Conservation (phyloP, 148 eudicot species). For the Rhododendron molle region DNA sequence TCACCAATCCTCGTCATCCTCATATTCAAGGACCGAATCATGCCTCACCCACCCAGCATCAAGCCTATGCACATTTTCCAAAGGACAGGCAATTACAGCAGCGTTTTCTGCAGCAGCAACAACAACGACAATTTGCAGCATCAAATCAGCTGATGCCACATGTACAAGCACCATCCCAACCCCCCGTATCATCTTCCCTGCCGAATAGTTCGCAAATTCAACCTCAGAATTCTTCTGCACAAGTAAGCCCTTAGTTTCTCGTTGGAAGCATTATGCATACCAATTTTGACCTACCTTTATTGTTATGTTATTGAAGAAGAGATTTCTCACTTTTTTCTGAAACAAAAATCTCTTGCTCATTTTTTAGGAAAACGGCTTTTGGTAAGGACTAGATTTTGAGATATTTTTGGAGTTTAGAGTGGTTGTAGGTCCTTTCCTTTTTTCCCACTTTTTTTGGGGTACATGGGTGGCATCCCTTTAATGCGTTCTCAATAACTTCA, state of each 20-base stretch:
- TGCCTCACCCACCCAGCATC: conserved; percentile 47
- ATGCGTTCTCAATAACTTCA: too few relatives aligned
- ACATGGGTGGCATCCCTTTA: background rate
- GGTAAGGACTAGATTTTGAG: background rate
- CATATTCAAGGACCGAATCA: conserved; percentile 58
- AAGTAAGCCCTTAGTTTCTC: conserved; percentile 3
- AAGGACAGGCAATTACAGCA: conserved; percentile 71
- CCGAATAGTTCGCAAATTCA: conserved; percentile 55
- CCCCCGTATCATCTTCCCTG: conserved; percentile 49
- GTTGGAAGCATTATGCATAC: background rate
- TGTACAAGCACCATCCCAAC: conserved; percentile 52
- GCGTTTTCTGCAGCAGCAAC: conserved; percentile 47
- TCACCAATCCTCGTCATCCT: conserved; percentile 46
- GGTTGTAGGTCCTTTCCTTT: background rate
- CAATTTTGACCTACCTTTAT: background rate
- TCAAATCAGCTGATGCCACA: conserved; percentile 55
- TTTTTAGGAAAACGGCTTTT: background rate
- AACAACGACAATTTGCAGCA: conserved; percentile 49
- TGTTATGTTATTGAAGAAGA: background rate
- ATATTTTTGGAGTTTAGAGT: background rate
- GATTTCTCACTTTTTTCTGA: background rate
- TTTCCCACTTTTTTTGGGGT: background rate
- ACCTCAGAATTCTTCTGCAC: conserved; percentile 48
- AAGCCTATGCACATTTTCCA: conserved; percentile 60
- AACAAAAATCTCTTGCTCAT: background rate